Base-by-base conservation (phyloP, 495 filamentous ascomycete species). In the Xylaria nigripes region DNA sequence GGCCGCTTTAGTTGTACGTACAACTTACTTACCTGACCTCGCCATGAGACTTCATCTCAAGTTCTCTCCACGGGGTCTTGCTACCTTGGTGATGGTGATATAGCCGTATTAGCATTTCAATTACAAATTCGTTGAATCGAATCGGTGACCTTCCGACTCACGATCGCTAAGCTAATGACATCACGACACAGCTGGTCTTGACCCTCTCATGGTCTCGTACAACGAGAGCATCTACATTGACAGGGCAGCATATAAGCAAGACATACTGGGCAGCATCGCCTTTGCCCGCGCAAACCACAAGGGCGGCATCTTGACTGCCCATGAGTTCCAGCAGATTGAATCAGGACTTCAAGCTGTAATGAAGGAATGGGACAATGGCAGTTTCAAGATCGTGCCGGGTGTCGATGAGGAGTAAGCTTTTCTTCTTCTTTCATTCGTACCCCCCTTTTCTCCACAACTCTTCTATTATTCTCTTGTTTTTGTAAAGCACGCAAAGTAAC, bases 181-280 rank as follows among this genome's bases (percentile, higher is more conserved):
- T 50, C 34, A 36, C 30, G 79, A 41, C 30, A 32, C 24, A 80
- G 86, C 88, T 75, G 82, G 84, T 62, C 82, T 93, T 58, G 89
- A 95, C 72, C 87, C 89, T 43, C 76, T 95, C 44, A 95, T 96
- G 89, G 82, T 84, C 46, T 73, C 83, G 58, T 95, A 94, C 77
- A 95, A 96, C 74, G 81, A 84, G 69, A 86, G 84, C n/a, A 83
- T 92, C 51, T 80, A 83, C 71, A 89, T 86, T 70, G 92, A 95
- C 73, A 85, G 84, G 58, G 77, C 80, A 45, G 83, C 95, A 70
- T 90, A 87, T 75, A 79, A 80, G 55, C 81, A 94, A 68, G 86
- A 96, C 60, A 86, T 91, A 57, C 75, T 77, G 18, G 86, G 90
- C 68, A 86, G 84, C 53, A 85, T 94, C 50, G 90, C 90, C 45